phyloP scores from a whole-genome alignment of 2,329 filamentous ascomycete species.

The Apiospora aurea region DNA sequence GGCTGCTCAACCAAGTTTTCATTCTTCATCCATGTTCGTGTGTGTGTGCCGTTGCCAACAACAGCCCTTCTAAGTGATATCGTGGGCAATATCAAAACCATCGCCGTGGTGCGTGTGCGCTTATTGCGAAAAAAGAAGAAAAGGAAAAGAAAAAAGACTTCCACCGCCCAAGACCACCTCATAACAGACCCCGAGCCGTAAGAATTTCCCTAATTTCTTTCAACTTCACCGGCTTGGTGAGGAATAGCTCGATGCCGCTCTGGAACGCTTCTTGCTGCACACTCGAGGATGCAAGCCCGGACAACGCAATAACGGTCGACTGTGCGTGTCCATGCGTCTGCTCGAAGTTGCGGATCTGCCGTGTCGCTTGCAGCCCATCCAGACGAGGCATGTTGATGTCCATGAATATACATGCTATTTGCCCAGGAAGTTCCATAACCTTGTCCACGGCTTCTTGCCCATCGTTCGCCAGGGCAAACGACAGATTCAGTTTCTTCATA shows the following conservation, averaged over 20 bases:
- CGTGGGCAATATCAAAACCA: not conserved
- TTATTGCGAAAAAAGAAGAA: not conserved
- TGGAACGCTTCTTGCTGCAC: constrained; percentile 54
- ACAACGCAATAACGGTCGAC: constrained; percentile 52
- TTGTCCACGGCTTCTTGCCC: constrained; percentile 47
- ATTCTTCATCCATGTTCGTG: not conserved
- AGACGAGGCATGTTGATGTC: constrained; percentile 56
- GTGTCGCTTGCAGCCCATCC: constrained; percentile 48
- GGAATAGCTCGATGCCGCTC: constrained; percentile 54
- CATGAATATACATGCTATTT: constrained; percentile 27
- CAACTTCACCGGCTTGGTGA: constrained; percentile 55
- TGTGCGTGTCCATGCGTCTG: constrained; percentile 44
- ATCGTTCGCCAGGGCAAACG: constrained; percentile 42
- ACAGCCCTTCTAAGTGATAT: not conserved
- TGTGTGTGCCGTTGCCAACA: not conserved
- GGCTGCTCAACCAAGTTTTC: not conserved
- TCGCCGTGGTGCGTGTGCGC: constrained; percentile 5
- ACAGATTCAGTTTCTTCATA: constrained; percentile 41
- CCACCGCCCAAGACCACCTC: not conserved
- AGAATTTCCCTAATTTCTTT: constrained; percentile 39
- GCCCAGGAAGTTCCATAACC: constrained; percentile 35
- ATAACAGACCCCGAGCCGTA: constrained; percentile 35
- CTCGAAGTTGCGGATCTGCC: constrained; percentile 49
- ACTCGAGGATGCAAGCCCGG: constrained; percentile 50
- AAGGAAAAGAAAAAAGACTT: not conserved